Percentiles rank a stretch among this genome's conserved stretches.
phyloP scores from a whole-genome alignment of 2,329 filamentous ascomycete genomes.

The Tolypocladium sp. region DNA sequence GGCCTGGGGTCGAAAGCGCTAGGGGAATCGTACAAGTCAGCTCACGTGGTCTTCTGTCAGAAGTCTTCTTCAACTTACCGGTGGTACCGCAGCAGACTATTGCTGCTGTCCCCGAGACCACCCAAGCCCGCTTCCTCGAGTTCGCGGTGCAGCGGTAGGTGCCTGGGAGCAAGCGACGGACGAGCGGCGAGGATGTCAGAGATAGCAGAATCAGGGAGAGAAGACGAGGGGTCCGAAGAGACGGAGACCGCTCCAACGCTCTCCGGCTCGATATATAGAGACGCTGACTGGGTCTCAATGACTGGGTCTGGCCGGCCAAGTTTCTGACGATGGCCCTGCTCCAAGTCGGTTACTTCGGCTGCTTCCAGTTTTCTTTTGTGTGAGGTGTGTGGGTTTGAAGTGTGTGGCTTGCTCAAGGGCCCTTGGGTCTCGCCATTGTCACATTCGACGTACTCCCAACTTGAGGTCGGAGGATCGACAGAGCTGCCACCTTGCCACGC shows the following conservation, averaged over 20 bases:
- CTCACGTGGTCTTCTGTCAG: background rate
- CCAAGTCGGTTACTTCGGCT: background rate
- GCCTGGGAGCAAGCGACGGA: background rate
- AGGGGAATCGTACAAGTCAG: background rate
- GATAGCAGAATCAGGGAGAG: background rate
- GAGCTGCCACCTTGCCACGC: too few relatives aligned
- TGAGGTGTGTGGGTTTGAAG: background rate
- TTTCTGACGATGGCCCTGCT: background rate
- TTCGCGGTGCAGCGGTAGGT: slow-evolving; percentile 1
- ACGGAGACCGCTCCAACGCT: background rate
- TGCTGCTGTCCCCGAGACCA: slow-evolving; percentile 1
- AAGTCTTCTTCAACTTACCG: background rate
- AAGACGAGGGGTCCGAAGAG: background rate
- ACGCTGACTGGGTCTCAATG: background rate
- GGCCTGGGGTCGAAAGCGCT: background rate
- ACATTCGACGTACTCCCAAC: background rate
- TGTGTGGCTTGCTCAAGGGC: background rate
- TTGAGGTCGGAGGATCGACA: background rate
- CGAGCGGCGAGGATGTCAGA: background rate
- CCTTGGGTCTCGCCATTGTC: background rate
- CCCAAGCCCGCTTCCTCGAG: slow-evolving; percentile 4
- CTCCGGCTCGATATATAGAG: background rate
- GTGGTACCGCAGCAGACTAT: slow-evolving; percentile 1
- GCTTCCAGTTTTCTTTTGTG: background rate
- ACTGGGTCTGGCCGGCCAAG: background rate